Evolutionary conservation across 1,284 basidiomycete species (phyloP), one percentile per base, ranked within the genome.

Genomic region (Leccinum pachyderme): DNA sequence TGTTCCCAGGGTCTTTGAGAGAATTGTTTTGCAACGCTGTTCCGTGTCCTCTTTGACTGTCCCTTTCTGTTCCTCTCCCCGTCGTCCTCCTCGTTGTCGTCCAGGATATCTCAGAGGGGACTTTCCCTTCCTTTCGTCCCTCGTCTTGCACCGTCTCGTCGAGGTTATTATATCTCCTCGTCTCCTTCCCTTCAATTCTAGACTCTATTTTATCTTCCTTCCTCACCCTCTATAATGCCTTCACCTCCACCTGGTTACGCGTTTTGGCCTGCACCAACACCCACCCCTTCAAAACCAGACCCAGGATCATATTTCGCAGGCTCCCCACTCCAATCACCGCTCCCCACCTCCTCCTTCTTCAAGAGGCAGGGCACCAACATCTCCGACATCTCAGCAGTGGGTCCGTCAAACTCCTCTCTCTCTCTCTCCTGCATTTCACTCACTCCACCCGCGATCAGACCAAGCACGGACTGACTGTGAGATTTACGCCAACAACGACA

Each of bases 401-500:
- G 81, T 81, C 58, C 60, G 77, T 75, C 51, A 24, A 18, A 62
- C 48, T 74, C 50, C 37, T 47, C 51, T 9, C 43, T 54, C 47
- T 2, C 45, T 55, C 53, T 25, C 45, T 55, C 53, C 24, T 52
- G 15, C 53, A 54, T 52, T 44, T 43, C 44, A n/a, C 54, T 65
- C 15, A 56, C 54, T 15, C n/a, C 45, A 31, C 27, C 24, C 56
- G 41, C 50, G 65, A 54, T 51, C 55, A 79, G 77, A 52, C 6
- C 54, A 59, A 27, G 78, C 77, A 22, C 60, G 60, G 52, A 12
- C 35, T 13, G 28, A 66, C 46, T 79, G 78, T 59, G 13, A 75
- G 54, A 45, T 71, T 32, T 62, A 63, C 50, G 71, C 84, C n/a
- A 81, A 81, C 59, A 92, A 92, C 72, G 71, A 81, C 49, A 73